Base-by-base conservation (phyloP, 1,284 basidiomycete species). In the Pholiota adiposa region DNA sequence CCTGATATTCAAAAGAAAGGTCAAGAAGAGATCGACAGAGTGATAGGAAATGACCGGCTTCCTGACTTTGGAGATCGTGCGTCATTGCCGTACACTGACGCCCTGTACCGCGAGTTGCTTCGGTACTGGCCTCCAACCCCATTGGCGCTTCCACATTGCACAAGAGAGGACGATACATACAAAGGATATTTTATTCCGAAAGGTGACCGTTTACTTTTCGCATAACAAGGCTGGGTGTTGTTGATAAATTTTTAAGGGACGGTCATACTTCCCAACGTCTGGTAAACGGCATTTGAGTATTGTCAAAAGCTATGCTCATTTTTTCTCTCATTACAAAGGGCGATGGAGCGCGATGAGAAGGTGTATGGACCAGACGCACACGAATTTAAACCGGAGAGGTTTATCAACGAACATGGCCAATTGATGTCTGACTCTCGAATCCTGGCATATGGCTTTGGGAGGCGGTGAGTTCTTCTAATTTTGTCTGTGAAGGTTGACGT, bases 1-100 rank as follows among this genome's bases (percentile, higher is more conserved):
- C 78, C 76, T 3, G 72, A 76, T 14, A 62, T 73, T 16, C 77
- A 77, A 62, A 58, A 62, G 33, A 68, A 58, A 54, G 70, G 69
- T 0, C 73, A 73, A 43, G 65, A 59, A 27, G 73, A 73, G 51
- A 66, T 75, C 21, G 71, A 72, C 52, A 59, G 62, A n/a, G 67
- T 73, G 11, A 54, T 73, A 23, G 72, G 73, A 23, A 50, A 43
- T 25, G 54, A 62, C 11, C 68, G 71, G 9, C 64, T 75, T 4
- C 72, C 72, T 0, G 68, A 62, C 3, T 76, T 77, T 41, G 67
- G 62, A 16, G 79, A 81, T 60, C 61, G 73, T 7, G 21, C 50
- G 9, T 52, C 59, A 4, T 61, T 76, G 14, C 73, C 73, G 0
- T 73, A 74, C 34, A 57, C 72, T 19, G 71, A 75, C 36, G 73